Conservation (phyloP, 1,284 basidiomycete genomes). For the Ustilago tritici region DNA sequence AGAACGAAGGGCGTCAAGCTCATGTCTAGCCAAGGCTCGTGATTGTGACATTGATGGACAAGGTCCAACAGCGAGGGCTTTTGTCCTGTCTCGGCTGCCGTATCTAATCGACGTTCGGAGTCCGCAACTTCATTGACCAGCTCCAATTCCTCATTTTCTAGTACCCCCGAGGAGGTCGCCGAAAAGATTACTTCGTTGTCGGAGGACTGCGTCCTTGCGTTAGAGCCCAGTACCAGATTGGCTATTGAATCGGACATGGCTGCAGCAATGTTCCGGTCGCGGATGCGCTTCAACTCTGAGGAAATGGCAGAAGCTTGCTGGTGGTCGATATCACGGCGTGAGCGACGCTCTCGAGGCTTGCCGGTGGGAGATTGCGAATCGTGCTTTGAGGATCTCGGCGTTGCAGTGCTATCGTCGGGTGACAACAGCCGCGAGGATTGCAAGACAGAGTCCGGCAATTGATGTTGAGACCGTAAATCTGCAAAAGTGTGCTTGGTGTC, state of each 20-base stretch:
- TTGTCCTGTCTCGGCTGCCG: neutral
- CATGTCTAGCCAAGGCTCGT: conserved; percentile 61
- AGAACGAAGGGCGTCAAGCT: conserved; percentile 53
- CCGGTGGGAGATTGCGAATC: neutral
- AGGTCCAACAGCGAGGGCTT: conserved; percentile 49
- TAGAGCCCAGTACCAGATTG: conserved; percentile 41
- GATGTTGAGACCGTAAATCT: neutral
- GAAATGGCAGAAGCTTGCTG: conserved; percentile 29
- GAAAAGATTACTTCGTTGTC: conserved; percentile 47
- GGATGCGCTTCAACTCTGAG: conserved; percentile 37
- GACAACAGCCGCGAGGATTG: conserved; percentile 34
- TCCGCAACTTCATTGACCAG: conserved; percentile 32
- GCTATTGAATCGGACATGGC: conserved; percentile 41
- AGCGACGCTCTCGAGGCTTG: neutral
- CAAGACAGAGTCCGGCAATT: conserved; percentile 24
- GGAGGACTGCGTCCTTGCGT: conserved; percentile 4
- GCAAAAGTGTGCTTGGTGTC: conserved; percentile 8
- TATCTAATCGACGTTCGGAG: conserved; percentile 19
- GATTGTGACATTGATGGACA: conserved; percentile 60
- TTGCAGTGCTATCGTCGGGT: conserved; percentile 21
- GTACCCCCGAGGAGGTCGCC: conserved; percentile 27
- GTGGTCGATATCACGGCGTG: neutral
- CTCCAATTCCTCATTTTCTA: conserved; percentile 30
- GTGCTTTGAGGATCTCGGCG: conserved; percentile 14
- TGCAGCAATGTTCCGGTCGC: conserved; percentile 30